Base-by-base conservation (phyloP, 768 basidiomycete species). In the Tylopilus cervinicoccineus region DNA sequence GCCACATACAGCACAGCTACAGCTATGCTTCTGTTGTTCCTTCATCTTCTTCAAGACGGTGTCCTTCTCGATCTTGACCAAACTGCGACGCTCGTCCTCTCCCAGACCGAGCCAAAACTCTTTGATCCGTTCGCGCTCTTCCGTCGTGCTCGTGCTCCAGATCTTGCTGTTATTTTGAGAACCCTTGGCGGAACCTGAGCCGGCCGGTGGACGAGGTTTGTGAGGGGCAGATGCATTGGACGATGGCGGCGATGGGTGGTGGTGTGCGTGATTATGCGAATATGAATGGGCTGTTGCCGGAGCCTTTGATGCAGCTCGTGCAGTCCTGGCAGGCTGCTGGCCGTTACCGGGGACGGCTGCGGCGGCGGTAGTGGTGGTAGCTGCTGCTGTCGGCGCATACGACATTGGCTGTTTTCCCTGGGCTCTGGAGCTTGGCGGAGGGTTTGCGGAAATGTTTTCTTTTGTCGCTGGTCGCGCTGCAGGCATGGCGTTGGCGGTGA, bases 41-140 rank as follows among this genome's bases (percentile, higher is more conserved):
- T 98, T 98, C 93, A 99, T 99, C 81, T 98, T 98, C 71, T 81
- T 82, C 50, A 98, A 73, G 26, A 98, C 95, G 22, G 93, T 92
- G 67, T 97, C 94, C 73, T 98, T 98, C 78, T 99, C 96, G 62
- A 97, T 83, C 77, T 90, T 89, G 72, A 99, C 93, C 51, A 99
- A 80, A 70, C 83, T 87, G 53, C 90, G 73, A 26, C 96, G 81
- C 67, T 98, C 93, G 49, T 86, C 82, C 72, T 97, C 93, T 24
- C 81, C 81, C n/a, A 99, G 77, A 23, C 80, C 86, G 26, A 97
- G 81, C 96, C 95, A 99, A 69, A 98, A 99, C 61, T 93, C 88
- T 70, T 95, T 94, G 73, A 98, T 99, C 56, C 92, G 83, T 67
- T 97, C 94, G 27, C 96, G 80, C 70, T 98, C 95, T 68, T 97